A percentile compares a stretch with the other conserved stretches of the same genome.
These are phyloP conservation scores for Lachnellula cervina DNA, from an alignment of 2,329 filamentous ascomycete species.

Conservation along the genomic window DNA sequence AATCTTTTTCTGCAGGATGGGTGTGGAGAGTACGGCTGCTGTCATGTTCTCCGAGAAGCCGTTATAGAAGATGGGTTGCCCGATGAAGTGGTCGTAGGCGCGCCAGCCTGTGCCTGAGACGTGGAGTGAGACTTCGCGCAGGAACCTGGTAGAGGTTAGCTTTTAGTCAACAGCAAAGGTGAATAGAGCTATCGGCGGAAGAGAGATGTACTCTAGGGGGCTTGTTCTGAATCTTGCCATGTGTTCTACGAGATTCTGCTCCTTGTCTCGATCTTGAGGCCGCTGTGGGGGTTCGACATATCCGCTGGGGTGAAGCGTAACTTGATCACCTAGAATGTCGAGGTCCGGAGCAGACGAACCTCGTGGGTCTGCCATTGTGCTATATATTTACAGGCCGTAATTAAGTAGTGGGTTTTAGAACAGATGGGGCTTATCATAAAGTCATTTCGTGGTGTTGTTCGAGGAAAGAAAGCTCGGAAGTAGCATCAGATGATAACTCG, in stretches of 20 bases:
- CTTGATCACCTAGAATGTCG: slow-evolving; percentile 68
- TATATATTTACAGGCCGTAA: background rate
- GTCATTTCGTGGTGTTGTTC: background rate
- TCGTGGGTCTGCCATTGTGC: slow-evolving; percentile 34
- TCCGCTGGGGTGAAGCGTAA: slow-evolving; percentile 70
- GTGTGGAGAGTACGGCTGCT: slow-evolving; percentile 66
- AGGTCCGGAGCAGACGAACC: slow-evolving; percentile 58
- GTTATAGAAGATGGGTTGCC: slow-evolving; percentile 87
- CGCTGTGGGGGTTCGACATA: slow-evolving; percentile 49
- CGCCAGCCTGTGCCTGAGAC: slow-evolving; percentile 94
- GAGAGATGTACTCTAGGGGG: slow-evolving; percentile 49
- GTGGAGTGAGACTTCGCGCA: slow-evolving; percentile 89
- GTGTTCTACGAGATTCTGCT: slow-evolving; percentile 70
- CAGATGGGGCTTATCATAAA: background rate
- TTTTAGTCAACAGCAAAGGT: background rate
- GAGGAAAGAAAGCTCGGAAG: background rate
- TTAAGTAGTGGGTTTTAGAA: slow-evolving; percentile 5
- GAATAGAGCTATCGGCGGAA: background rate
- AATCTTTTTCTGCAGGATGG: slow-evolving; percentile 70
- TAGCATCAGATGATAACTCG: background rate
- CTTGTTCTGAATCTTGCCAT: slow-evolving; percentile 80
- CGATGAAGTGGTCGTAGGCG: slow-evolving; percentile 84
- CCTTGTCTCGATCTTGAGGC: slow-evolving; percentile 48
- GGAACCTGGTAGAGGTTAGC: slow-evolving; percentile 53
- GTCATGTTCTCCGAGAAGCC: slow-evolving; percentile 93